A percentile compares a stretch with the other conserved stretches of the same genome.
phyloP scores from a whole-genome alignment of 2,329 filamentous ascomycete species.

The Atkinsonella texensis region DNA sequence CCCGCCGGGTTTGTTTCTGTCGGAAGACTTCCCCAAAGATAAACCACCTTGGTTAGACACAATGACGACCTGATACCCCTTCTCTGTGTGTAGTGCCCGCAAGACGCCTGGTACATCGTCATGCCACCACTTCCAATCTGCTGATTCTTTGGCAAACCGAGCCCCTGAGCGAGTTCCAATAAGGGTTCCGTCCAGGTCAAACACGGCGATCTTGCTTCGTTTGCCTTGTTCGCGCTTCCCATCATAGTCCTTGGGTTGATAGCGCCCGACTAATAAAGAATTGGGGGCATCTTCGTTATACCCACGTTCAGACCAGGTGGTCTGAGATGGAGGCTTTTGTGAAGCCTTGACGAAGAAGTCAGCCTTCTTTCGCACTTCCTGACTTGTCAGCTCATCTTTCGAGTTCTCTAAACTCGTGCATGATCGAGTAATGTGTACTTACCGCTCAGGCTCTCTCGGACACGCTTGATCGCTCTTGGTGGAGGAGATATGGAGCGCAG shows the following conservation, averaged over 20 bases:
- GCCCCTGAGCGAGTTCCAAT: constrained; percentile 72
- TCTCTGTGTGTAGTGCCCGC: constrained; percentile 49
- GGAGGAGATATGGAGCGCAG: constrained; percentile 38
- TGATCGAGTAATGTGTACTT: not conserved
- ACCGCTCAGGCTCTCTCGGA: not conserved
- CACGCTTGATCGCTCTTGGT: constrained; percentile 30
- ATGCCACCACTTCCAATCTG: constrained; percentile 96
- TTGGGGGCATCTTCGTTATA: constrained; percentile 33
- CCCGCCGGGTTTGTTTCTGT: constrained; percentile 41
- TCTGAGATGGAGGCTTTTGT: constrained; percentile 67
- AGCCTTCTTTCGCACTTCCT: constrained; percentile 53
- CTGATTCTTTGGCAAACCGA: constrained; percentile 55
- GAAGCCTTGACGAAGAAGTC: constrained; percentile 84
- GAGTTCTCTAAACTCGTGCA: not conserved
- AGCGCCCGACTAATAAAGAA: constrained; percentile 65
- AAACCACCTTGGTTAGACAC: constrained; percentile 86
- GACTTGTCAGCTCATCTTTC: not conserved
- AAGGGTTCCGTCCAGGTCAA: constrained; percentile 78
- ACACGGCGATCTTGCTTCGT: constrained; percentile 54
- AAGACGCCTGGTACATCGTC: constrained; percentile 54
- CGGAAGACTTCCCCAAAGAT: constrained; percentile 63
- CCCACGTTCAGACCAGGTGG: constrained; percentile 58
- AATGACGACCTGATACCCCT: constrained; percentile 66
- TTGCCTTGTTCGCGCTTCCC: constrained; percentile 11
- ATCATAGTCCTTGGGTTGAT: constrained; percentile 33